These are phyloP conservation scores for Aspergillus fijiensis DNA, from an alignment of 2,329 filamentous ascomycete genomes.

Conservation along the genomic window DNA sequence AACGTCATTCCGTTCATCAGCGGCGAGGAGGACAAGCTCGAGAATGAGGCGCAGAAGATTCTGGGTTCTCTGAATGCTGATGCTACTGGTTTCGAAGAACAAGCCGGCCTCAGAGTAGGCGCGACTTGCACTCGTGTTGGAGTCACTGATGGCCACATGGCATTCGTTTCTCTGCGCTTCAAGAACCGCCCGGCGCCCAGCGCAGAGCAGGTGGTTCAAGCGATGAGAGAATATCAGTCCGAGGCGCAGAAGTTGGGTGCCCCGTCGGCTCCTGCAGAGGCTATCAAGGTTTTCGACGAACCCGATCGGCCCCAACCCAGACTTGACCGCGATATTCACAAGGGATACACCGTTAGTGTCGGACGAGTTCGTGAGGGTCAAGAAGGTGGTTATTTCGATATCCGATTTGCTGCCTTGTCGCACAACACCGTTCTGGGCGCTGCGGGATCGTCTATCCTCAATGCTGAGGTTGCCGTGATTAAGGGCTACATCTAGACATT, in stretches of 20 bases:
- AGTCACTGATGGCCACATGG: slow-evolving; percentile 93
- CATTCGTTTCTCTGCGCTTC: slow-evolving; percentile 88
- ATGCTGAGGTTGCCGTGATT: slow-evolving; percentile 86
- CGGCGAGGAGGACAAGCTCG: slow-evolving; percentile 94
- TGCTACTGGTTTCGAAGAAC: slow-evolving; percentile 73
- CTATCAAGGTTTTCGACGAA: slow-evolving; percentile 88
- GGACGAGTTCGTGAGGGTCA: slow-evolving; percentile 83
- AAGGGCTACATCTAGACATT: slow-evolving; percentile 71
- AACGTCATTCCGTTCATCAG: slow-evolving; percentile 93
- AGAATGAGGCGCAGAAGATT: slow-evolving; percentile 94
- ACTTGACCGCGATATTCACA: slow-evolving; percentile 79
- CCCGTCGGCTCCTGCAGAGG: slow-evolving; percentile 76
- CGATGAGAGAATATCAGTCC: slow-evolving; percentile 74
- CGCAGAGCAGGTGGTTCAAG: slow-evolving; percentile 73
- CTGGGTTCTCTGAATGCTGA: slow-evolving; percentile 72
- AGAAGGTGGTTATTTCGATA: slow-evolving; percentile 78
- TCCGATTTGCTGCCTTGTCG: slow-evolving; percentile 91
- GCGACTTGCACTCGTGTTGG: slow-evolving; percentile 91
- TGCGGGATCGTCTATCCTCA: slow-evolving; percentile 92
- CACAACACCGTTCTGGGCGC: slow-evolving; percentile 93
- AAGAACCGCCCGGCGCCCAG: slow-evolving; percentile 70
- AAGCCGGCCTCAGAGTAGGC: slow-evolving; percentile 71
- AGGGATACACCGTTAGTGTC: slow-evolving; percentile 88
- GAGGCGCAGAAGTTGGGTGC: slow-evolving; percentile 83
- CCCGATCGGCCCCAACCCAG: slow-evolving; percentile 86